Conservation (phyloP, 1,284 basidiomycete genomes). For the Leccinum glutinopallens region DNA sequence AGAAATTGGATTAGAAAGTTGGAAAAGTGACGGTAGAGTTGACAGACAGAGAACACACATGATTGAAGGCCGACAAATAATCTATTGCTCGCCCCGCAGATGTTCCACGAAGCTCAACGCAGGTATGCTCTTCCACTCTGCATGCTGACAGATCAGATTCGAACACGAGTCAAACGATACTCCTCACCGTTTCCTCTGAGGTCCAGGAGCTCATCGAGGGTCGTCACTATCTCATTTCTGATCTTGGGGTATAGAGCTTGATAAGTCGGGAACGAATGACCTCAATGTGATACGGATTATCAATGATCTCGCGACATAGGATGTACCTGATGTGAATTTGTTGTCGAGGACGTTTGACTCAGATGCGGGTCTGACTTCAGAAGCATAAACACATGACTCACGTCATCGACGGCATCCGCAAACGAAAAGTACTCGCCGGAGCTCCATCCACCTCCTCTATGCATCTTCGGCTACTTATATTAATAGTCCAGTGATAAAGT, state of each 20-base stretch:
- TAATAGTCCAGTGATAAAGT: constrained; percentile 42
- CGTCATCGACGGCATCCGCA: too few relatives aligned
- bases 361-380: neutral
- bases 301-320: constrained; percentile 27
- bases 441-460: constrained; percentile 37
- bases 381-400: too few relatives aligned
- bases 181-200: constrained; percentile 20
- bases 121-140: too few relatives aligned
- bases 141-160: neutral
- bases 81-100: too few relatives aligned
- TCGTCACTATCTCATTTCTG: constrained; percentile 34
- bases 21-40: too few relatives aligned
- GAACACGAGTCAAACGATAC: neutral
- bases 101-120: too few relatives aligned
- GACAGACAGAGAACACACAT: too few relatives aligned
- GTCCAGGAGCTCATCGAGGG: constrained; percentile 33
- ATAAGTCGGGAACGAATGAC: constrained; percentile 31
- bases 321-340: constrained; percentile 29
- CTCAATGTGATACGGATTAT: constrained; percentile 34
- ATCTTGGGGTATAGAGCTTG: constrained; percentile 29
- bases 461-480: constrained; percentile 38
- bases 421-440: too few relatives aligned
- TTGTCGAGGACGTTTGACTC: constrained; percentile 11
- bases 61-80: too few relatives aligned
- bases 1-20: too few relatives aligned